Conservation (phyloP, 2,329 filamentous ascomycete species). For the Aspergillus pseudotamarii region DNA sequence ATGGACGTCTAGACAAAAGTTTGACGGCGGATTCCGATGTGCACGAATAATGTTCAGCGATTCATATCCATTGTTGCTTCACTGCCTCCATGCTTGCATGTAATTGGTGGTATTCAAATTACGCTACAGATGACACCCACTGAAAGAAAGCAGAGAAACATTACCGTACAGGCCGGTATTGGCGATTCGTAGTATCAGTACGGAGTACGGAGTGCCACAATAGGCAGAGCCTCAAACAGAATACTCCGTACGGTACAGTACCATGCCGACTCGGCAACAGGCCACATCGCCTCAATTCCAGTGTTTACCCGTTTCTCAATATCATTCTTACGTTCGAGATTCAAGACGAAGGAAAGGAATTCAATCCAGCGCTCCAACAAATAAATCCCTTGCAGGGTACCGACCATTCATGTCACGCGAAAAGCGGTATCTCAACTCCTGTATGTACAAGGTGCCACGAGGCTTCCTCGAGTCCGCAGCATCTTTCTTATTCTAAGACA, state of each 20-base stretch:
- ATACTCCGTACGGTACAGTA: slow-evolving; percentile 5
- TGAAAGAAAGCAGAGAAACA: not conserved
- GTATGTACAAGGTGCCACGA: not conserved
- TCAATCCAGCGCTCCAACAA: not conserved
- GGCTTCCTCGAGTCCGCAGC: not conserved
- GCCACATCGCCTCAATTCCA: slow-evolving; percentile 10
- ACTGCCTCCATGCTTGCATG: not conserved
- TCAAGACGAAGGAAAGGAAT: not conserved
- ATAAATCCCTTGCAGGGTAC: not conserved
- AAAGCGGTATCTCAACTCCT: not conserved
- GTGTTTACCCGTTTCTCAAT: not conserved
- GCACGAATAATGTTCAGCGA: slow-evolving; percentile 4
- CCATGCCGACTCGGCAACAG: slow-evolving; percentile 7
- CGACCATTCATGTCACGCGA: not conserved
- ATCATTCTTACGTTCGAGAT: not conserved
- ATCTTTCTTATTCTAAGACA: not conserved
- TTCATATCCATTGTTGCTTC: not conserved
- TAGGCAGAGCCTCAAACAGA: not conserved
- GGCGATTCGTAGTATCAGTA: not conserved
- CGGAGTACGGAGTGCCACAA: too few relatives aligned
- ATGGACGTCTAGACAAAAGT: slow-evolving; percentile 9
- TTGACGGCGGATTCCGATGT: slow-evolving; percentile 7
- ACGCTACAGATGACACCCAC: not conserved
- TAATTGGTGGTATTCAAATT: slow-evolving; percentile 1
- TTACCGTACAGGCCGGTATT: not conserved